phyloP scores from a whole-genome alignment of 2,329 filamentous ascomycete genomes.

The Aaosphaeria pasadenensis region DNA sequence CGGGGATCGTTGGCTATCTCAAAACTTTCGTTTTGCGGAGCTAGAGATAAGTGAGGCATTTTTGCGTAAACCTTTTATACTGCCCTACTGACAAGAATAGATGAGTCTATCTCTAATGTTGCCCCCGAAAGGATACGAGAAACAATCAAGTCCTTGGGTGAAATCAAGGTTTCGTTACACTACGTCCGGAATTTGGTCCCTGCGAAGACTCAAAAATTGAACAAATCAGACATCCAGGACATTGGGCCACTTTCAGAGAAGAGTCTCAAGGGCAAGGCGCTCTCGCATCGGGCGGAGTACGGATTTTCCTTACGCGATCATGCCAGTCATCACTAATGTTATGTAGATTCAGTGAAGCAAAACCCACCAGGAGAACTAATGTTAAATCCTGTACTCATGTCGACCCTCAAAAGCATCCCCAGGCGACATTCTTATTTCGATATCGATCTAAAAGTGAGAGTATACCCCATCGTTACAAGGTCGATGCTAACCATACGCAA shows the following conservation, averaged over 20 bases:
- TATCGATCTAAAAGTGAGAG: constrained; percentile 15
- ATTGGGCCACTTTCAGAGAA: constrained; percentile 11
- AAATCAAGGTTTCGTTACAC: neutral
- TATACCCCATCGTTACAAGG: neutral
- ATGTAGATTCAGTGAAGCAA: neutral
- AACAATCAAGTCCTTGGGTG: neutral
- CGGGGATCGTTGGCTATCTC: neutral
- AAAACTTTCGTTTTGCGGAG: neutral
- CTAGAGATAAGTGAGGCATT: neutral
- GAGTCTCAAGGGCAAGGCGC: constrained; percentile 10
- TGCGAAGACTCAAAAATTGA: neutral
- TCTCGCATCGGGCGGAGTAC: constrained; percentile 9
- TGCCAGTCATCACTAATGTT: neutral
- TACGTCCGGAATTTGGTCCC: constrained; percentile 1
- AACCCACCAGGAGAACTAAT: neutral
- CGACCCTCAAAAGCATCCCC: neutral
- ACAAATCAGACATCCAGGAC: constrained; percentile 16
- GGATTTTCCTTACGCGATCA: neutral
- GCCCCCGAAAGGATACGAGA: neutral
- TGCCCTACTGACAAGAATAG: neutral
- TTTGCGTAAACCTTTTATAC: neutral
- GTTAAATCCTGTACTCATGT: neutral
- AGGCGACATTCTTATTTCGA: constrained; percentile 18
- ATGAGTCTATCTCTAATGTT: neutral
- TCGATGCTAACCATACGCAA: neutral